A percentile compares a stretch with the other conserved stretches of the same genome.
Evolutionary conservation across 2,329 filamentous ascomycete species (phyloP).

Genomic region (Immersiporthe knoxdaviesiana): DNA sequence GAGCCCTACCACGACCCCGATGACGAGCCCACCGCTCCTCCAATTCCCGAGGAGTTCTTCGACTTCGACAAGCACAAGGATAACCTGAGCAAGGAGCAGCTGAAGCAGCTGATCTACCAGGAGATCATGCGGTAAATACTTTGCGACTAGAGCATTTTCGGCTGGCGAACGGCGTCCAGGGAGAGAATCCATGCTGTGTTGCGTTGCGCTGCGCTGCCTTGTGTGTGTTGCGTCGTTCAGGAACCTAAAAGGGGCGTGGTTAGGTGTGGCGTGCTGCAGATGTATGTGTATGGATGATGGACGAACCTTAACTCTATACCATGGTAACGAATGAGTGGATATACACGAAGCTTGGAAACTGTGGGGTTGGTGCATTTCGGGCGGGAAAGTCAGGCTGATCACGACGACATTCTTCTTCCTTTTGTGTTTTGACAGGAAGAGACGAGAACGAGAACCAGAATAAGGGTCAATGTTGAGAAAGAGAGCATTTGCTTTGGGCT

Average conservation of each 20-base stretch:
- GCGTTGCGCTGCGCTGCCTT: too few species aligned
- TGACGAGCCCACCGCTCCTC: conserved; percentile 93
- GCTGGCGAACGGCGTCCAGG: conserved; percentile 13
- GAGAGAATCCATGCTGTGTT: background rate
- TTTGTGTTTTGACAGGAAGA: conserved; percentile 3
- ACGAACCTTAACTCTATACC: conserved; percentile 12
- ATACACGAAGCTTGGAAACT: background rate
- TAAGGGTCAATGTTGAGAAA: background rate
- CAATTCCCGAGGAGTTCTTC: conserved; percentile 98
- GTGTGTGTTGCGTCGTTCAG: background rate
- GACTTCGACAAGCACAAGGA: conserved; percentile 99
- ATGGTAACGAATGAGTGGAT: background rate
- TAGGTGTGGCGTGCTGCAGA: background rate
- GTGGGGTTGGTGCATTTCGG: background rate
- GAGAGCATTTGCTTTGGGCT: conserved; percentile 2
- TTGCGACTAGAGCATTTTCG: conserved; percentile 8
- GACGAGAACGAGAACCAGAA: conserved; percentile 3
- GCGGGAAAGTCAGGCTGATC: background rate
- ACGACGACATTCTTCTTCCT: background rate
- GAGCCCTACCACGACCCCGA: conserved; percentile 99
- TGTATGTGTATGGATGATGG: conserved; percentile 7
- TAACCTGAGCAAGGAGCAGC: conserved; percentile 94
- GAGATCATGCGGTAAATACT: conserved; percentile 75
- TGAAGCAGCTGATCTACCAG: conserved; percentile 96
- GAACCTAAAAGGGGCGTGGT: background rate